phyloP scores from a whole-genome alignment of 495 filamentous ascomycete species.

The Daldinia concentrica region DNA sequence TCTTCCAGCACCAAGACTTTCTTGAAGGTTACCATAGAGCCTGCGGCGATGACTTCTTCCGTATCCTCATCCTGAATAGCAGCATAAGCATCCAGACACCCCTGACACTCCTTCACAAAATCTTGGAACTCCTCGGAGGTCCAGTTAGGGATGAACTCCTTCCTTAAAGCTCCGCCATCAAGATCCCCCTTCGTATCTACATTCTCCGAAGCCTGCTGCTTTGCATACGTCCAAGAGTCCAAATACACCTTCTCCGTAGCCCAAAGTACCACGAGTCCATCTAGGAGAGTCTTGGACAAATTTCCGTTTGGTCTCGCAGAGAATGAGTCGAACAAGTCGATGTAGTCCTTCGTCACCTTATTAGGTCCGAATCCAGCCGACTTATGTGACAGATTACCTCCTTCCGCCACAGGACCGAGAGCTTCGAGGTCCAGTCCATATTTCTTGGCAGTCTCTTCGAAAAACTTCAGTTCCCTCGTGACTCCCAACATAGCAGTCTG shows the following conservation, averaged over 20 bases:
- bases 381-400: constrained; percentile 30
- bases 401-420: constrained; percentile 44
- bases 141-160: constrained; percentile 74
- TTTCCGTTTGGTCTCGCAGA: constrained; percentile 25
- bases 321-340: constrained; percentile 50
- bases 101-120: constrained; percentile 65
- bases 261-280: constrained; percentile 77
- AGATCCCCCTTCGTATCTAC: constrained; percentile 50
- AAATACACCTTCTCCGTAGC: constrained; percentile 74
- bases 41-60: constrained; percentile 47
- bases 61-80: constrained; percentile 28
- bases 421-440: constrained; percentile 67
- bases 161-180: constrained; percentile 69
- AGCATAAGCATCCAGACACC: constrained; percentile 50
- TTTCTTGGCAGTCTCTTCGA: constrained; percentile 68
- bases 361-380: constrained; percentile 42
- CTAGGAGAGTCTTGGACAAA: constrained; percentile 54
- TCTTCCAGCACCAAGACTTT: constrained; percentile 64
- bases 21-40: constrained; percentile 60
- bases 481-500: constrained; percentile 70
- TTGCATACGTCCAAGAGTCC: constrained; percentile 67
- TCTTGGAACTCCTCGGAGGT: constrained; percentile 64
- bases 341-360: constrained; percentile 44
- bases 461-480: constrained; percentile 72
- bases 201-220: constrained; percentile 31